Evolutionary conservation across 1,139 yeast species (phyloP).

Genomic region (Yamadazyma siamensis): DNA sequence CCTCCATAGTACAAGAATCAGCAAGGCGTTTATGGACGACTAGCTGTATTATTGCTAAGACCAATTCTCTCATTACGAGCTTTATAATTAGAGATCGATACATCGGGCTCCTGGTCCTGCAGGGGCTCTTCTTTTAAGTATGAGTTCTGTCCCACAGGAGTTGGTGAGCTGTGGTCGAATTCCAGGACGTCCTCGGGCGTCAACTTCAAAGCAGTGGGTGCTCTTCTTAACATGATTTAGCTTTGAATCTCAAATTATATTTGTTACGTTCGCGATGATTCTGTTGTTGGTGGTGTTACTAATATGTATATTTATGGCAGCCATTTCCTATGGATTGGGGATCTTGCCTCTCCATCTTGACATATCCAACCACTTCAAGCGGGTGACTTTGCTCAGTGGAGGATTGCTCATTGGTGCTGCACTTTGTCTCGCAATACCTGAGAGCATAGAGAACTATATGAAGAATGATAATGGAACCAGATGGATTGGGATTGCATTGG

Average conservation of each 20-base stretch:
- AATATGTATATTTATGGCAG: slow-evolving; percentile 23
- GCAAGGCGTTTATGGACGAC: too few relatives aligned
- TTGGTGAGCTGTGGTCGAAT: slow-evolving; percentile 45
- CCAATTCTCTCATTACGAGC: slow-evolving; percentile 17
- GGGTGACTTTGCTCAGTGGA: slow-evolving; percentile 48
- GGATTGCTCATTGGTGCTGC: slow-evolving; percentile 68
- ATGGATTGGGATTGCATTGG: slow-evolving; percentile 13
- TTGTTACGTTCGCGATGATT: slow-evolving; percentile 6
- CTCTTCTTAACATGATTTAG: slow-evolving; percentile 53
- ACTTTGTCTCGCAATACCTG: slow-evolving; percentile 65
- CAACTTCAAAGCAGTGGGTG: slow-evolving; percentile 60
- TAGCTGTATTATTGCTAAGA: too few relatives aligned
- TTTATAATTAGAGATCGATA: slow-evolving; percentile 12
- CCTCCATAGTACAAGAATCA: too few relatives aligned
- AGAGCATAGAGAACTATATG: slow-evolving; percentile 54
- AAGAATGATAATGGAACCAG: slow-evolving; percentile 18
- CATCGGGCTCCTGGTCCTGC: slow-evolving; percentile 16
- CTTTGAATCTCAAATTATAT: neutral
- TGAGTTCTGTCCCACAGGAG: slow-evolving; percentile 7
- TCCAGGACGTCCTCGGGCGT: slow-evolving; percentile 65
- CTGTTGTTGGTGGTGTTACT: slow-evolving; percentile 11
- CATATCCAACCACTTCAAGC: slow-evolving; percentile 14
- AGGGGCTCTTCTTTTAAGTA: slow-evolving; percentile 13
- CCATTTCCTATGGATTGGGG: slow-evolving; percentile 31
- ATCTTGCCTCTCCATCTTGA: slow-evolving; percentile 23